These are phyloP conservation scores for Rhynchosporium graminicola DNA, from an alignment of 2,329 filamentous ascomycete genomes.

Conservation along the genomic window DNA sequence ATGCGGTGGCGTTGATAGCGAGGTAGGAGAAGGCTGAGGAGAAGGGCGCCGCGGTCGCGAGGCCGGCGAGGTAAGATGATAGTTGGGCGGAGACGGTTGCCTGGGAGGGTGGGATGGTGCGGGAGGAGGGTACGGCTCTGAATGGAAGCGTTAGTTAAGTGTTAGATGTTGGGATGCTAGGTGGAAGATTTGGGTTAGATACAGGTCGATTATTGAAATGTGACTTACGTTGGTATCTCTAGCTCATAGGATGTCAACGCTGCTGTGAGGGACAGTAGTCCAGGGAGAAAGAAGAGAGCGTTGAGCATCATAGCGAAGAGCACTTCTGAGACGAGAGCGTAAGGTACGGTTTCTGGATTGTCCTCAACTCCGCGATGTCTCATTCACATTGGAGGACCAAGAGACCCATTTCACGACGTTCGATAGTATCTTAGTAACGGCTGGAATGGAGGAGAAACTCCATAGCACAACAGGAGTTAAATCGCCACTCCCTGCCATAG, in stretches of 20 bases:
- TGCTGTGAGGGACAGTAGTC: constrained; percentile 1
- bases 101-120: not conserved
- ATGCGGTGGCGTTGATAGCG: not conserved
- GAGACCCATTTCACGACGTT: too few relatives aligned
- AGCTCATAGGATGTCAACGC: not conserved
- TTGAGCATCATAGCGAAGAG: not conserved
- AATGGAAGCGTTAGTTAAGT: not conserved
- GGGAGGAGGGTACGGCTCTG: not conserved
- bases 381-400: too few relatives aligned
- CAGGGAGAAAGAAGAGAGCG: not conserved
- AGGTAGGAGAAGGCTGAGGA: not conserved
- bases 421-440: too few relatives aligned
- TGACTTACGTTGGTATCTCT: not conserved
- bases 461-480: too few relatives aligned
- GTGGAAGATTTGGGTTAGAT: too few relatives aligned
- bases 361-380: too few relatives aligned
- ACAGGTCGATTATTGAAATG: too few relatives aligned
- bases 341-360: too few relatives aligned
- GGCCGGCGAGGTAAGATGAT: not conserved
- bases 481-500: too few relatives aligned
- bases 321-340: too few relatives aligned
- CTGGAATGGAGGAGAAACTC: too few relatives aligned
- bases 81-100: not conserved
- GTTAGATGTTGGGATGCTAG: too few relatives aligned
- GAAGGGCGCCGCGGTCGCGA: constrained; percentile 3